These are phyloP conservation scores for Paramyrothecium roridum DNA, from an alignment of 2,329 filamentous ascomycete species.

Conservation along the genomic window DNA sequence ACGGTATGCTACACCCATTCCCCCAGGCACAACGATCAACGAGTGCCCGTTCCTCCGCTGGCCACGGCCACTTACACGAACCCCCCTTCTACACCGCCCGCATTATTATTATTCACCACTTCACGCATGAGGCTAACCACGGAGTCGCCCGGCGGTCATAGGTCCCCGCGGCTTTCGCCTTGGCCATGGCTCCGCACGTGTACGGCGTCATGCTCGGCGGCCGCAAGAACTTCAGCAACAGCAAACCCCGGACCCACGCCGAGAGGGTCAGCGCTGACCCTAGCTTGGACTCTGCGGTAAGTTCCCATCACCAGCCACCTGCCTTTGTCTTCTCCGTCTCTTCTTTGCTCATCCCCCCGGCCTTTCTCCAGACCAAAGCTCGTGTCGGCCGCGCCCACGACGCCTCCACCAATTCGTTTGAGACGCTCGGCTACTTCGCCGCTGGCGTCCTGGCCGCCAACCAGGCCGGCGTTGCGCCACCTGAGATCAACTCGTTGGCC, in stretches of 20 bases:
- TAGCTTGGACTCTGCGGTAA: constrained; percentile 23
- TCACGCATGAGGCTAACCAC: not conserved
- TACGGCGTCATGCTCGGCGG: constrained; percentile 25
- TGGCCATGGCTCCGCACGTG: constrained; percentile 30
- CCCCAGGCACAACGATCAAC: not conserved
- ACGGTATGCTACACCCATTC: constrained; percentile 14
- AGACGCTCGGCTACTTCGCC: constrained; percentile 40
- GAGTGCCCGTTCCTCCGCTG: not conserved
- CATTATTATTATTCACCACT: too few species aligned
- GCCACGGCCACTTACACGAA: not conserved
- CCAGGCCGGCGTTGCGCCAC: constrained; percentile 31
- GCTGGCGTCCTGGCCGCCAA: constrained; percentile 43
- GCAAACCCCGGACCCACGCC: constrained; percentile 32
- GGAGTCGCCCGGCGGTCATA: constrained; percentile 8
- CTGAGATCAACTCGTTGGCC: constrained; percentile 36
- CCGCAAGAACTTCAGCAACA: constrained; percentile 30
- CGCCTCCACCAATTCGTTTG: constrained; percentile 39
- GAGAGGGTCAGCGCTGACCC: constrained; percentile 27
- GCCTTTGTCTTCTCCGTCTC: not conserved
- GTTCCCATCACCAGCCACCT: not conserved
- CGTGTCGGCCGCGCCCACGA: constrained; percentile 51
- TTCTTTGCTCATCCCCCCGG: not conserved
- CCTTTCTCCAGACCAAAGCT: constrained; percentile 44
- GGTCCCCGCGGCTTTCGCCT: constrained; percentile 37
- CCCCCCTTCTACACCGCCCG: too few species aligned